Base-by-base conservation (phyloP, 805 yeast species). In the Schwanniomyces sp. region DNA sequence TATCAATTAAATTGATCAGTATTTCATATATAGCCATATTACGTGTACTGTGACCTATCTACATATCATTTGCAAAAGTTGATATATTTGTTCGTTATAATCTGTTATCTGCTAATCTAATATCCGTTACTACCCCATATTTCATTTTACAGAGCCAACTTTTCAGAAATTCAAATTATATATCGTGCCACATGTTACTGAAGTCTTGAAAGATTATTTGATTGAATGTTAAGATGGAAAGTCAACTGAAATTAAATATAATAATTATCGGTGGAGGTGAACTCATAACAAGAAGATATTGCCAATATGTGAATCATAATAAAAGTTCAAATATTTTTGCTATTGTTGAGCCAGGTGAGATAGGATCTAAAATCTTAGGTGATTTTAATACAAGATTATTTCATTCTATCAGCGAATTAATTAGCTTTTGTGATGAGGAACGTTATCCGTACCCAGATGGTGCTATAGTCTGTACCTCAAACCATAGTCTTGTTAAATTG, bases 201-300 rank as follows among this genome's bases (percentile, higher is more conserved):
- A n/a, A n/a, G n/a, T n/a, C n/a, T n/a, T n/a, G n/a, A n/a, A n/a
- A n/a, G n/a, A n/a, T n/a, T n/a, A n/a, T n/a, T n/a, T n/a, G n/a
- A n/a, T n/a, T n/a, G n/a, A n/a, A n/a, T n/a, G n/a, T n/a, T n/a
- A n/a, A n/a, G n/a, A n/a, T n/a, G n/a, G n/a, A n/a, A n/a, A n/a
- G n/a, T n/a, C n/a, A n/a, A n/a, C n/a, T n/a, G n/a, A n/a, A n/a
- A 17, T 27, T 29, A 40, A 40, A 29, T 12, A 43, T 47, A 12
- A 34, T 34, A 9, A 45, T 67, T 16, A 68, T 69, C 18, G 55
- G 68, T 11, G 75, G 75, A 1, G 73, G 72, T 3, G 75, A 75
- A 3, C 55, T 70, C 16, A 70, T 70, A 14, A 75, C 75, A 4
- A 74, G 74, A 6, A 62, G 75, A 42, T 75, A 70, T 53, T 72